Base-by-base conservation (phyloP, 345 rosid genomes). In the Turnera subulata region DNA sequence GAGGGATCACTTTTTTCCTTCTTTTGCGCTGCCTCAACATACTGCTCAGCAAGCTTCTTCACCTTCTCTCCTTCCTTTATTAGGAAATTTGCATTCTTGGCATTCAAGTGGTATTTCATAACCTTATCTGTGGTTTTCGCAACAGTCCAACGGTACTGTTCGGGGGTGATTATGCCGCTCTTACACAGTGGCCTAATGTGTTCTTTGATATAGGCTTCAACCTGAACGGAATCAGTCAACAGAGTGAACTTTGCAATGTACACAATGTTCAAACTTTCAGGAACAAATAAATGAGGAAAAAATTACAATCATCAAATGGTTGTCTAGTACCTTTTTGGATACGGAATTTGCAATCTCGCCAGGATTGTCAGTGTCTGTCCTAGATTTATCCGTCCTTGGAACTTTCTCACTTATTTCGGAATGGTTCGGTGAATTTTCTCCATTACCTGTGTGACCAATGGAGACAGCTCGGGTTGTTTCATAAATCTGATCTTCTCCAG, bases 21-120 rank as follows among this genome's bases (percentile, higher is more conserved):
- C 53, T 78, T 75, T 58, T 78, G 92, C 10, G 95, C 82, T 20
- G 96, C 69, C 72, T 93, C 95, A 6, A 82, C 79, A 19, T 93
- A 93, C 67, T 93, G 94, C 76, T 89, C 94, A 0, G 99, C 95
- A 5, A 90, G 96, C 72, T 84, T 90, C 83, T 90, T 93, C 64
- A 90, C 96, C 76, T 88, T 90, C 73, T 90, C 99, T 25, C 92
- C 99, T 80, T 90, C 99, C 83, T 85, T 90, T 58, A 93, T 82
- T 51, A 90, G 79, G 73, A 93, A 89, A 62, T 72, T 87, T 13
- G 99, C 97, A 62, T 76, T 89, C 71, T 87, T 89, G 26, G 94
- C 88, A 60, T 84, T 82, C 59, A 58, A 52, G 77, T 93, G 99
- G 73, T 83, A 88, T 73, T 80, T 93, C 99, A 87, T 89, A 38